phyloP scores from a whole-genome alignment of 352 stramenopile species.

The Blastocystis sp. region DNA sequence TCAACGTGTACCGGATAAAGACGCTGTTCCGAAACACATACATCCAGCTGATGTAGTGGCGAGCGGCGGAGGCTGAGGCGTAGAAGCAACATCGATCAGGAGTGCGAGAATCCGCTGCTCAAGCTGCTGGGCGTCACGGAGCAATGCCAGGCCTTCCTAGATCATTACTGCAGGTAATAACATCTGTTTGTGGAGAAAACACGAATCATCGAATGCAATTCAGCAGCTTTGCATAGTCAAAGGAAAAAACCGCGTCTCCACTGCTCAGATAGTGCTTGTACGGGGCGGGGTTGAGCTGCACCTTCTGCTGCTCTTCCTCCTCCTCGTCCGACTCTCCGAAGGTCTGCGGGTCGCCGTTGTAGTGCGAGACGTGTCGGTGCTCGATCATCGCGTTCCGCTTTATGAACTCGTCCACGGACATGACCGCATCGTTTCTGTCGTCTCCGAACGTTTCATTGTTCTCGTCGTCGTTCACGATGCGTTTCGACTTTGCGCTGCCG shows the following conservation, averaged over 20 bases:
- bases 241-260: background rate
- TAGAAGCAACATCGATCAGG: conserved; percentile 60
- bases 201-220: background rate
- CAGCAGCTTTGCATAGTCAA: conserved; percentile 12
- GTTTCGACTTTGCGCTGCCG: background rate
- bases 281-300: background rate
- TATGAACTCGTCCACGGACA: conserved; percentile 50
- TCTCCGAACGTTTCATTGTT: conserved; percentile 14
- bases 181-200: background rate
- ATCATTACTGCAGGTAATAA: conserved; percentile 41
- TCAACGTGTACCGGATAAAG: conserved; percentile 63
- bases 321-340: conserved; percentile 10
- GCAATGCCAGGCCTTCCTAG: conserved; percentile 28
- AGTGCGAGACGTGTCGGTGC: background rate
- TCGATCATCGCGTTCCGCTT: conserved; percentile 10
- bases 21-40: conserved; percentile 40
- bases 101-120: conserved; percentile 27
- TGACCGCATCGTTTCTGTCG: background rate
- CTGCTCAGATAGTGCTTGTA: background rate
- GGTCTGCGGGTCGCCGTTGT: conserved; percentile 23
- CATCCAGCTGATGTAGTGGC: conserved; percentile 8
- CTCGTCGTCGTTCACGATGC: conserved; percentile 32
- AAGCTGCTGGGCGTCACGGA: conserved; percentile 46
- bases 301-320: background rate
- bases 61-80: background rate